Conservation (phyloP, 768 basidiomycete species). For the Rhizopogon vesiculosus region DNA sequence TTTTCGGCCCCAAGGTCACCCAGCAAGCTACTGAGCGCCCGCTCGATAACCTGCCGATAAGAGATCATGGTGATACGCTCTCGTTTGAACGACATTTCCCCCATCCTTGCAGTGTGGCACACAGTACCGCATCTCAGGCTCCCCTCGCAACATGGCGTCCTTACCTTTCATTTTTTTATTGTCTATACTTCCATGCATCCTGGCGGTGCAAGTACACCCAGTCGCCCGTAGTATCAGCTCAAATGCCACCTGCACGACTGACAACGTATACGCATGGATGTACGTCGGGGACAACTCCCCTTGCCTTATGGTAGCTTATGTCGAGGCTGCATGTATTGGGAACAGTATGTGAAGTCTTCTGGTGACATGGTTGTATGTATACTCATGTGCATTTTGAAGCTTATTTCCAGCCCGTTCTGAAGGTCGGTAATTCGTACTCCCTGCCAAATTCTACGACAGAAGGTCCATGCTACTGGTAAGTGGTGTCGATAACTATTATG, state of each 20-base stretch:
- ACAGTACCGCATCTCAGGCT: background rate
- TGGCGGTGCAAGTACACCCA: slow-evolving; percentile 7
- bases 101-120: background rate
- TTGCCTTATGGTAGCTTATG: slow-evolving; percentile 25
- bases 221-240: slow-evolving; percentile 7
- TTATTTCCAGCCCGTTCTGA: slow-evolving; percentile 22
- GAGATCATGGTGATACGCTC: background rate
- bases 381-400: slow-evolving; percentile 6
- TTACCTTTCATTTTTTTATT: background rate
- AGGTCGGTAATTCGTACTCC: slow-evolving; percentile 12
- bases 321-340: slow-evolving; percentile 24
- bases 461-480: slow-evolving; percentile 28
- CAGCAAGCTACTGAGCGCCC: background rate
- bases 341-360: slow-evolving; percentile 13
- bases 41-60: background rate
- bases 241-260: slow-evolving; percentile 10
- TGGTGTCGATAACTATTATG: background rate
- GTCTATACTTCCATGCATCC: background rate
- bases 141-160: background rate
- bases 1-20: too few species aligned
- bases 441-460: slow-evolving; percentile 16
- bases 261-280: slow-evolving; percentile 20
- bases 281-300: slow-evolving; percentile 7
- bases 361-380: background rate
- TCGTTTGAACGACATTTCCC: background rate